Conservation (phyloP, 805 yeast species). For the Saccharomycopsis amapae region DNA sequence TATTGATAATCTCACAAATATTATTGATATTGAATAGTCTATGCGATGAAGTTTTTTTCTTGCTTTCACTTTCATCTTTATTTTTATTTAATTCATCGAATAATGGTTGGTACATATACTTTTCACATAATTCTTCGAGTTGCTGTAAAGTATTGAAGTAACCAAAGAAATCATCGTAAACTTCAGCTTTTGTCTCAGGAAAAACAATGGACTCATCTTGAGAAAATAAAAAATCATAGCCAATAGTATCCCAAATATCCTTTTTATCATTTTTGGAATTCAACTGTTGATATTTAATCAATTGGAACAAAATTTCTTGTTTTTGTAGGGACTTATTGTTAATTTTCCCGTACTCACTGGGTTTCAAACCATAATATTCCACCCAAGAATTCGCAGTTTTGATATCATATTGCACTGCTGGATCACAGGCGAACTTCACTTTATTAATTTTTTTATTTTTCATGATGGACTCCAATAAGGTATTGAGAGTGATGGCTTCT, state of each 20-base stretch:
- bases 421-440: constrained; percentile 8
- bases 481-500: constrained; percentile 5
- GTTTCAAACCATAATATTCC: constrained; percentile 13
- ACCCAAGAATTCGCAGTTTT: constrained; percentile 17
- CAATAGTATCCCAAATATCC: constrained; percentile 22
- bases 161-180: constrained; percentile 21
- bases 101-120: constrained; percentile 15
- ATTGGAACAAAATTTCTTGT: constrained; percentile 20
- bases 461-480: constrained; percentile 12
- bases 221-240: constrained; percentile 19
- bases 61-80: background rate
- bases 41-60: background rate
- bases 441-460: constrained; percentile 14
- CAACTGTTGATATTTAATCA: constrained; percentile 15
- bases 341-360: constrained; percentile 10
- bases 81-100: constrained; percentile 17
- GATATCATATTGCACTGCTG: constrained; percentile 5
- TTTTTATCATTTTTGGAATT: constrained; percentile 17
- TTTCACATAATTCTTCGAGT: constrained; percentile 19
- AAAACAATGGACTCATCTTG: constrained; percentile 18
- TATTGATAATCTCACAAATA: constrained; percentile 19
- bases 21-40: constrained; percentile 17
- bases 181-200: constrained; percentile 21
- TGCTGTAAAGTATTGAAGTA: constrained; percentile 20
- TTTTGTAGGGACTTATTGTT: constrained; percentile 15